Conservation (phyloP, 2,329 filamentous ascomycete genomes). For the Cordyceps fumosorosea region DNA sequence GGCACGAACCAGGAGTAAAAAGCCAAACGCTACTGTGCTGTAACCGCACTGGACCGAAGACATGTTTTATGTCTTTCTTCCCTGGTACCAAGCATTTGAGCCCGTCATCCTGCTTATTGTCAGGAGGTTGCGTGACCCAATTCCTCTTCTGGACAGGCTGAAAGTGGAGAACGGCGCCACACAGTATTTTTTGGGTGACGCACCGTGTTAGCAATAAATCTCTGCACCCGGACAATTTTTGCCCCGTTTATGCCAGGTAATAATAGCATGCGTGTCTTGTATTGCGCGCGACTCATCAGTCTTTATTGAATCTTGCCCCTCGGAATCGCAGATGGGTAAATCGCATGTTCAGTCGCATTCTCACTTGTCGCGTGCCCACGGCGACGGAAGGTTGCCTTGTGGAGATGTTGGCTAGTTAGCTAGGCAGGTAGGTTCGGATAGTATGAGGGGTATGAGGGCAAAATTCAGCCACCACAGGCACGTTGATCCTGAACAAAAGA, state of each 20-base stretch:
- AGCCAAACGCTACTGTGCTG: not conserved
- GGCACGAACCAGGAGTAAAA: no score
- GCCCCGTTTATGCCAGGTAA: no score
- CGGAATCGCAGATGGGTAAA: not conserved
- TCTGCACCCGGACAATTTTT: no score
- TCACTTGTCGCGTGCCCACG: not conserved
- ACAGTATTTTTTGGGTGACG: not conserved
- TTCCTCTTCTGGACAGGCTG: not conserved
- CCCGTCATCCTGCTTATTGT: not conserved
- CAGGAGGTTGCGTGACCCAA: slow-evolving; percentile 5
- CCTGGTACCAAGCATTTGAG: not conserved
- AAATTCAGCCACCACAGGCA: no score
- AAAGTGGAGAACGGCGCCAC: not conserved
- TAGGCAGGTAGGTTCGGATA: no score
- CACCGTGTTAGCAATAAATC: no score
- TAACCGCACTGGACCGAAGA: not conserved
- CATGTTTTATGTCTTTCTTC: not conserved
- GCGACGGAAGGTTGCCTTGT: not conserved
- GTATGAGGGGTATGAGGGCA: no score
- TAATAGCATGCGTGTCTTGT: no score
- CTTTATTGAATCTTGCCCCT: no score
- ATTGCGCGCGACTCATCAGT: no score
- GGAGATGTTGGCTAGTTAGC: not conserved
- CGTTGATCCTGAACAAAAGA: no score
- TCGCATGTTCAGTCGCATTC: not conserved